Percentiles rank a stretch among this genome's conserved stretches.
Conservation (phyloP, 2,329 filamentous ascomycete genomes). For the Coniochaeta pulveracea region DNA sequence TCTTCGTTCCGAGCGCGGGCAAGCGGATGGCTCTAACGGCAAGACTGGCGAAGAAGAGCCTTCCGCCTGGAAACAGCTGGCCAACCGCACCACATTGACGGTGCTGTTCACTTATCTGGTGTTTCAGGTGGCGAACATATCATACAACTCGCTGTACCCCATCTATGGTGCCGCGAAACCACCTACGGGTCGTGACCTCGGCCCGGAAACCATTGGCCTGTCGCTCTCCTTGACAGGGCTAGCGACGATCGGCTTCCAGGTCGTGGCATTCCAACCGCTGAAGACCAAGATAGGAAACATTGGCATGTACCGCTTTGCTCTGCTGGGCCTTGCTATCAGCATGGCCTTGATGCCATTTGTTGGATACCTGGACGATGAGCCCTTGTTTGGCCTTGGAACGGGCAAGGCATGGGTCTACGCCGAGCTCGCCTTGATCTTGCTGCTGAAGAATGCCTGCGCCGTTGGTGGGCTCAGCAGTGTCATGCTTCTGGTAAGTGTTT, state of each 20-base stretch:
- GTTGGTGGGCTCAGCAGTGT: slow-evolving; percentile 87
- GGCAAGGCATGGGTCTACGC: slow-evolving; percentile 64
- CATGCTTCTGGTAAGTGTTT: slow-evolving; percentile 60
- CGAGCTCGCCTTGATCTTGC: slow-evolving; percentile 69
- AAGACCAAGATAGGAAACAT: slow-evolving; percentile 76
- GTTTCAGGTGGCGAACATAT: slow-evolving; percentile 88
- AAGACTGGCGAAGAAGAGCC: slow-evolving; percentile 37
- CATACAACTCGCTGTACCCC: slow-evolving; percentile 89
- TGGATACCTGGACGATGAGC: slow-evolving; percentile 56
- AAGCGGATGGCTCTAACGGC: slow-evolving; percentile 17
- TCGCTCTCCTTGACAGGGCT: slow-evolving; percentile 75
- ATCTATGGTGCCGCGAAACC: slow-evolving; percentile 72
- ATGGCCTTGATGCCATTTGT: slow-evolving; percentile 87
- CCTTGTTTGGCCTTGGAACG: slow-evolving; percentile 43
- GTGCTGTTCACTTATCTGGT: slow-evolving; percentile 80
- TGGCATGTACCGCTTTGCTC: slow-evolving; percentile 66
- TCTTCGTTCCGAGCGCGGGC: slow-evolving; percentile 9
- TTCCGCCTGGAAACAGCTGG: slow-evolving; percentile 39
- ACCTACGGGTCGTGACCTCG: slow-evolving; percentile 67
- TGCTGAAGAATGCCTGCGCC: slow-evolving; percentile 82
- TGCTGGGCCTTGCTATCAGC: slow-evolving; percentile 70
- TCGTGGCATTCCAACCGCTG: slow-evolving; percentile 70
- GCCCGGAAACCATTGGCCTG: slow-evolving; percentile 72
- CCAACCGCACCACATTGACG: slow-evolving; percentile 72
- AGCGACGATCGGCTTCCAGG: slow-evolving; percentile 82